Percentiles rank a stretch among this genome's conserved stretches.
phyloP scores from a whole-genome alignment of 352 stramenopile genomes.

The Phytophthora citricola region DNA sequence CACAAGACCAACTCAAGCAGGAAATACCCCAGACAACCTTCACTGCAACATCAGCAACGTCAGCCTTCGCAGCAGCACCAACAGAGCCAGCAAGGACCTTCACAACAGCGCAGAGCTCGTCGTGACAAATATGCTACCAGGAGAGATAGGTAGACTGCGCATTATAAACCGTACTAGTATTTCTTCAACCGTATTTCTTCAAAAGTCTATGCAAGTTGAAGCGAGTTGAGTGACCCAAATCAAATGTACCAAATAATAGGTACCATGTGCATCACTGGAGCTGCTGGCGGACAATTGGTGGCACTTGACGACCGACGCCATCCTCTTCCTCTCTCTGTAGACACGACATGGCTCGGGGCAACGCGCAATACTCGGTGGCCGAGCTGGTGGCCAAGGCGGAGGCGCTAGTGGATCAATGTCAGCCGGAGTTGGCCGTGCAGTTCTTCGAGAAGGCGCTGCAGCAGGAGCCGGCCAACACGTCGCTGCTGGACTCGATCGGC shows the following conservation, averaged over 20 bases:
- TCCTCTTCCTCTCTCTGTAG: conserved; percentile 4
- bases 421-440: conserved; percentile 82
- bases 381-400: conserved; percentile 87
- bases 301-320: conserved; percentile 6
- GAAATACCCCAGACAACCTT: conserved; percentile 9
- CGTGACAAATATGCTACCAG: conserved; percentile 30
- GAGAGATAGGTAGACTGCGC: conserved; percentile 24
- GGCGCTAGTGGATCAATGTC: conserved; percentile 83
- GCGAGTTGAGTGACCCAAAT: background rate
- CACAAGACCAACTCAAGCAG: conserved; percentile 33
- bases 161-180: conserved; percentile 4
- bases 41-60: conserved; percentile 5
- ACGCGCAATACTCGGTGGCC: conserved; percentile 58
- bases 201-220: conserved; percentile 5
- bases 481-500: conserved; percentile 79
- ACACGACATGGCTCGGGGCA: conserved; percentile 35
- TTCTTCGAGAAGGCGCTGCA: conserved; percentile 85
- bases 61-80: conserved; percentile 10
- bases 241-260: conserved; percentile 4
- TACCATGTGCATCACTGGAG: conserved; percentile 21
- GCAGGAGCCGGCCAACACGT: conserved; percentile 73
- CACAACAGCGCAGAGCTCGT: conserved; percentile 19
- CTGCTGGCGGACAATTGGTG: conserved; percentile 16
- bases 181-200: background rate
- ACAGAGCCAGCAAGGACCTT: conserved; percentile 5